A percentile compares a stretch with the other conserved stretches of the same genome.
Evolutionary conservation across 148 eudicot genomes (phyloP).

Genomic region (Rhododendron vialii): DNA sequence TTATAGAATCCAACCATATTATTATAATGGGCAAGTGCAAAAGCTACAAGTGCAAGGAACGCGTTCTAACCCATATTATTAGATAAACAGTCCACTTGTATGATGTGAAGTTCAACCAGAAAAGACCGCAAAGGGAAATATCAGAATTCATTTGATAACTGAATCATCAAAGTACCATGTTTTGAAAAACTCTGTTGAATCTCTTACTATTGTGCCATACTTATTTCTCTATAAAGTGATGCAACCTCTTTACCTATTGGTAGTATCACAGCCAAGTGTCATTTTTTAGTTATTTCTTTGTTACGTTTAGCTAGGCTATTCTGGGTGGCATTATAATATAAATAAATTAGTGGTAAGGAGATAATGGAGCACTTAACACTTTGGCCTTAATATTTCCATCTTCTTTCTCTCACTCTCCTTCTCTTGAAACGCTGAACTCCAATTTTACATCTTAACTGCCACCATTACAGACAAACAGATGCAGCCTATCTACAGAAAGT

Average conservation of each 20-base stretch:
- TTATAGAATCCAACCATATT: background rate
- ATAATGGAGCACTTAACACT: background rate
- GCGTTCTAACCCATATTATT: background rate
- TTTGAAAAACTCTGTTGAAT: background rate
- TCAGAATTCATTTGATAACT: background rate
- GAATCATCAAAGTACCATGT: background rate
- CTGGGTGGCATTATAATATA: background rate
- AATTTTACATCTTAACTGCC: background rate
- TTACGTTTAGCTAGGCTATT: background rate
- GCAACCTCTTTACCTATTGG: slow-evolving; percentile 2
- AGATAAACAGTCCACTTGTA: background rate
- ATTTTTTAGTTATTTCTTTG: background rate
- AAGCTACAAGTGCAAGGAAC: background rate
- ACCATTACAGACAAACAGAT: background rate
- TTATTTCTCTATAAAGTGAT: background rate
- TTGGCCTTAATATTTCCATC: background rate
- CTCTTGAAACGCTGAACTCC: background rate
- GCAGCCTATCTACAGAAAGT: background rate
- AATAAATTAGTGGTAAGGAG: background rate
- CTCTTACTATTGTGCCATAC: background rate
- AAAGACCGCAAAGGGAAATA: background rate
- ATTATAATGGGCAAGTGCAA: background rate
- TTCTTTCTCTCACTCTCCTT: background rate
- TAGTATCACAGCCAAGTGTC: background rate
- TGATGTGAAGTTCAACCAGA: background rate